Evolutionary conservation across 495 filamentous ascomycete genomes (phyloP).

Genomic region (Talaromyces borbonicus): DNA sequence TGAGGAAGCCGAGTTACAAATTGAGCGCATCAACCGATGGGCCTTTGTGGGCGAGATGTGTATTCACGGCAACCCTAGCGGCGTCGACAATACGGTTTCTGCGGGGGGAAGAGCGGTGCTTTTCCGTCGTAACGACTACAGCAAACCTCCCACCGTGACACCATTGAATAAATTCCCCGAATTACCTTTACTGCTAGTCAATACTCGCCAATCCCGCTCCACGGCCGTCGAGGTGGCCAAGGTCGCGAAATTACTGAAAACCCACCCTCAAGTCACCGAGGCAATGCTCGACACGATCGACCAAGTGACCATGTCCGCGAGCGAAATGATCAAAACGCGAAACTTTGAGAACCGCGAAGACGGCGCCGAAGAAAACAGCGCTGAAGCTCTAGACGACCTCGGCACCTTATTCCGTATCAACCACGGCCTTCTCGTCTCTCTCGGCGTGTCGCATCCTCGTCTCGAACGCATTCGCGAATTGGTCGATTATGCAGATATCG

Average conservation of each 20-base stretch:
- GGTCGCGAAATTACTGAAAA: conserved; percentile 52
- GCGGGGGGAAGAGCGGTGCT: conserved; percentile 73
- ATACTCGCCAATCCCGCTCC: conserved; percentile 65
- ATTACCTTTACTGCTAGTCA: conserved; percentile 67
- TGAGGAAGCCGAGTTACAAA: conserved; percentile 58
- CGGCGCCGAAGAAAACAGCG: conserved; percentile 29
- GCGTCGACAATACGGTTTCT: conserved; percentile 80
- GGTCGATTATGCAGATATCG: conserved; percentile 66
- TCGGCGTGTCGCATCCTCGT: conserved; percentile 77
- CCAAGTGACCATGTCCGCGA: conserved; percentile 56
- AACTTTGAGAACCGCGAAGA: conserved; percentile 48
- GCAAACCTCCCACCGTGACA: conserved; percentile 54
- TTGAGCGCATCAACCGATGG: conserved; percentile 82
- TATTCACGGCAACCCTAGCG: conserved; percentile 80
- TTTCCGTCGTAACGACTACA: conserved; percentile 65
- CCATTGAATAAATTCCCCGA: conserved; percentile 68
- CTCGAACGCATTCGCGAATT: conserved; percentile 75
- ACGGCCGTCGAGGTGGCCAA: conserved; percentile 71
- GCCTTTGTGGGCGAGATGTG: conserved; percentile 84
- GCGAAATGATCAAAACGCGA: conserved; percentile 50
- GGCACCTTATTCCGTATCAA: conserved; percentile 77
- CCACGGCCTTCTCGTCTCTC: conserved; percentile 64
- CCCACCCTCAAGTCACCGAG: conserved; percentile 54
- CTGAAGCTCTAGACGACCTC: conserved; percentile 44
- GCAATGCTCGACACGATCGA: conserved; percentile 65